Evolutionary conservation across 352 stramenopile species (phyloP).

Genomic region (Pythium pyrilobum): DNA sequence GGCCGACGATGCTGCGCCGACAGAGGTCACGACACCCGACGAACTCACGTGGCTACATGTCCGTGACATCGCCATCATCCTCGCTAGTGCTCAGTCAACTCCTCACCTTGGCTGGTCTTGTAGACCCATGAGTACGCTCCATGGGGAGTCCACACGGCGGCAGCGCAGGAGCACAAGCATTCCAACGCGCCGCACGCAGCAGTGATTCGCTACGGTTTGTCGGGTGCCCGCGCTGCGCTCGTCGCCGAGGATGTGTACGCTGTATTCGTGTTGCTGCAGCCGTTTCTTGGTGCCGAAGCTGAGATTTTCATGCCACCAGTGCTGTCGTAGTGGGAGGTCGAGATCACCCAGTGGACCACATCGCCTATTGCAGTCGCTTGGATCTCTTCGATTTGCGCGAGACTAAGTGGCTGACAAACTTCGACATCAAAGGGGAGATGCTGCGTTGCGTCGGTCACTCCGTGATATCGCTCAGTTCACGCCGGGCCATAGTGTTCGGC

Average conservation of each 20-base stretch:
- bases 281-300: too few relatives aligned
- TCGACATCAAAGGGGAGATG: slow-evolving; percentile 52
- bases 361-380: slow-evolving; percentile 21
- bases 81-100: neutral
- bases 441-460: slow-evolving; percentile 49
- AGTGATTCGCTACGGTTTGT: slow-evolving; percentile 15
- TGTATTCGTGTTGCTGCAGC: too few relatives aligned
- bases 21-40: neutral
- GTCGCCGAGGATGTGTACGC: slow-evolving; percentile 48
- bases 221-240: slow-evolving; percentile 21
- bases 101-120: neutral
- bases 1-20: neutral
- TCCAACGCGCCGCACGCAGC: neutral
- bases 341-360: slow-evolving; percentile 28
- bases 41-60: slow-evolving; percentile 22
- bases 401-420: slow-evolving; percentile 44
- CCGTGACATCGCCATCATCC: neutral
- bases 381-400: slow-evolving; percentile 56
- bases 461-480: slow-evolving; percentile 16
- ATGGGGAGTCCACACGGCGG: slow-evolving; percentile 38
- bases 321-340: slow-evolving; percentile 53
- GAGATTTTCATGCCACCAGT: too few relatives aligned
- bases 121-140: slow-evolving; percentile 38
- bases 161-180: slow-evolving; percentile 14
- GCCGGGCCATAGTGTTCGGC: slow-evolving; percentile 46